Conservation (phyloP, 2,329 filamentous ascomycete species). For the Exophiala lecanii-corni region DNA sequence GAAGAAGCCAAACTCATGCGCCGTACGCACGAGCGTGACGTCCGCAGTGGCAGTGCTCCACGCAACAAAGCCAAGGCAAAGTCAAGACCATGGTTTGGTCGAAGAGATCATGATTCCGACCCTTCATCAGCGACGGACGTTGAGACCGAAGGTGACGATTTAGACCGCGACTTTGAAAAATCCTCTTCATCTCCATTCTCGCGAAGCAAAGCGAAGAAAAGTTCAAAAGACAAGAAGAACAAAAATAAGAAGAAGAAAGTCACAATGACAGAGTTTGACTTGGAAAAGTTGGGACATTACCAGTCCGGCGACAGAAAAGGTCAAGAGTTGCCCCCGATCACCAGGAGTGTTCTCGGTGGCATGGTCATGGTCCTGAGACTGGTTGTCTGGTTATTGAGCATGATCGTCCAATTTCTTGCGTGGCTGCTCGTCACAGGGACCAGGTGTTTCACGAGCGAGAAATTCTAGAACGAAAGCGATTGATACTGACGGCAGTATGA, state of each 20-base stretch:
- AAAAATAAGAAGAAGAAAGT: constrained; percentile 32
- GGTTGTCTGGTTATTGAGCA: constrained; percentile 35
- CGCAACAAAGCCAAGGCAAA: constrained; percentile 14
- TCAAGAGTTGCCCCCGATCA: constrained; percentile 37
- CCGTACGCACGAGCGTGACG: constrained; percentile 29
- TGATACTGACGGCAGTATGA: too few relatives aligned
- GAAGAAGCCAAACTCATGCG: constrained; percentile 36
- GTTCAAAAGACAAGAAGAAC: constrained; percentile 10
- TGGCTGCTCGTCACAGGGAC: constrained; percentile 39
- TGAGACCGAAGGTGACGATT: constrained; percentile 2
- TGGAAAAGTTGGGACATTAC: constrained; percentile 42
- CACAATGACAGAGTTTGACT: constrained; percentile 41
- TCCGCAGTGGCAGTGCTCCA: constrained; percentile 6
- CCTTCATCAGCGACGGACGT: background rate
- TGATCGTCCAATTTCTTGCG: constrained; percentile 37
- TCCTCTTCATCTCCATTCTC: constrained; percentile 16
- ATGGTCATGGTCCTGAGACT: constrained; percentile 37
- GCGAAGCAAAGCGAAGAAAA: constrained; percentile 11
- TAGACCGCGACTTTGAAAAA: constrained; percentile 5
- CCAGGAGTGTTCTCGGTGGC: constrained; percentile 33
- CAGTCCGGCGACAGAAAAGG: constrained; percentile 34
- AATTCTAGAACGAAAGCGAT: constrained; percentile 34
- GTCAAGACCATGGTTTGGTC: constrained; percentile 21
- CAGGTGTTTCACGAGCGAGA: constrained; percentile 39
- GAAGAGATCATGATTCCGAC: background rate